Conservation (phyloP, 1,284 basidiomycete genomes). For the Cutaneotrichosporon sp. region DNA sequence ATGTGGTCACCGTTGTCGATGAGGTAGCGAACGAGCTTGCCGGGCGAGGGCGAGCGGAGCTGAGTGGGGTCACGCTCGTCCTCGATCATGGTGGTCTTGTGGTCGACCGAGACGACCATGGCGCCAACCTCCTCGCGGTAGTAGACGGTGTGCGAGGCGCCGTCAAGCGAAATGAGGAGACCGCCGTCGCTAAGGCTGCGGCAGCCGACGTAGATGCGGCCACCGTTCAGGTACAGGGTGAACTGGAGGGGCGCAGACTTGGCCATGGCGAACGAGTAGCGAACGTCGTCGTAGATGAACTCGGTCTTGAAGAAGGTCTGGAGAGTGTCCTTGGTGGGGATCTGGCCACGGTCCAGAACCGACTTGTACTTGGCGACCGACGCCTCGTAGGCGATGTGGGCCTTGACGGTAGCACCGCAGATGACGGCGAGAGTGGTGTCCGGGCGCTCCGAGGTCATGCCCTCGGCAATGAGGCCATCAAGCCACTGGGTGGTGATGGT, state of each 20-base stretch:
- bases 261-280: slow-evolving; percentile 95
- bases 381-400: slow-evolving; percentile 83
- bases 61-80: slow-evolving; percentile 99
- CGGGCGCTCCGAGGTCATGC: slow-evolving; percentile 94
- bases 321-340: slow-evolving; percentile 88
- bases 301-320: slow-evolving; percentile 98
- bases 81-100: slow-evolving; percentile 97
- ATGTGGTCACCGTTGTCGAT: slow-evolving; percentile 98
- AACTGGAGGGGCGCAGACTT: slow-evolving; percentile 84
- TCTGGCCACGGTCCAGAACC: slow-evolving; percentile 93
- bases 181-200: slow-evolving; percentile 94
- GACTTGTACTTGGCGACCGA: slow-evolving; percentile 94
- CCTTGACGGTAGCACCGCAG: slow-evolving; percentile 96
- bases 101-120: slow-evolving; percentile 88
- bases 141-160: slow-evolving; percentile 95
- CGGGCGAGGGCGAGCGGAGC: slow-evolving; percentile 91
- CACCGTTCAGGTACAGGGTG: slow-evolving; percentile 96
- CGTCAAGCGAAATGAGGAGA: slow-evolving; percentile 85
- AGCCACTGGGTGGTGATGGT: slow-evolving; percentile 99
- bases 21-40: slow-evolving; percentile 92
- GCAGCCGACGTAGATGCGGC: slow-evolving; percentile 83
- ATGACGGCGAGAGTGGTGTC: slow-evolving; percentile 90
- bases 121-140: slow-evolving; percentile 98
- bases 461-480: slow-evolving; percentile 89
- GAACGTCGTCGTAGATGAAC: slow-evolving; percentile 95